phyloP scores from a whole-genome alignment of 441 rosid species.

The Corymbia calophylla region DNA sequence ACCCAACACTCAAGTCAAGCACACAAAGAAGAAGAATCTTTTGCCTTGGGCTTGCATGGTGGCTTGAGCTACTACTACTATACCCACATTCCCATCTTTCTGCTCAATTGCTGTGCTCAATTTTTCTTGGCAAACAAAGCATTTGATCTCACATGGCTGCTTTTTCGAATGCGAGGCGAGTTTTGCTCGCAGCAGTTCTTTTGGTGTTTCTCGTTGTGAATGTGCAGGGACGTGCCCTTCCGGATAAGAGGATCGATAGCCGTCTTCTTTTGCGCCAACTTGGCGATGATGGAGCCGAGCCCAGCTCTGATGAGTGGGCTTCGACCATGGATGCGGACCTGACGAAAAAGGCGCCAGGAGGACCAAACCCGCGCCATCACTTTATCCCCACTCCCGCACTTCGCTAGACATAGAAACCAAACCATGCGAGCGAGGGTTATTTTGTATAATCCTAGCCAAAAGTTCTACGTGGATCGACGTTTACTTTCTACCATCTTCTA shows the following conservation, averaged over 20 bases:
- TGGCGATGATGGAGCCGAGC: slow-evolving; percentile 3
- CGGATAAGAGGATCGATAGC: slow-evolving; percentile 1
- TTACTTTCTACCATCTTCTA: background rate
- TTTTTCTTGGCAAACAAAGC: background rate
- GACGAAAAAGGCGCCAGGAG: slow-evolving; percentile 19
- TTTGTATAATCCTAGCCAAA: background rate
- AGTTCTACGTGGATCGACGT: background rate
- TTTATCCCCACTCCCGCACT: background rate
- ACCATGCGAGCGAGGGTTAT: background rate
- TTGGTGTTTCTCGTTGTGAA: slow-evolving; percentile 2
- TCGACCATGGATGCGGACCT: background rate
- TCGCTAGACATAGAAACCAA: background rate
- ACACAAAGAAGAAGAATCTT: background rate
- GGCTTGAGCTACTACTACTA: background rate
- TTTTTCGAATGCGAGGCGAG: background rate
- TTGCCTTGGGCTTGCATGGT: background rate
- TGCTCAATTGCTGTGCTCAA: background rate
- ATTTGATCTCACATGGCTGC: background rate
- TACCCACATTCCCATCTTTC: background rate
- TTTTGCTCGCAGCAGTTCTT: background rate
- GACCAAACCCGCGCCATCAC: slow-evolving; percentile 31
- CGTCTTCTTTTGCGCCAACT: slow-evolving; percentile 18
- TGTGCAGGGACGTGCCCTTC: slow-evolving; percentile 3
- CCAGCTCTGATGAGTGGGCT: slow-evolving; percentile 4
- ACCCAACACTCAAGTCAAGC: background rate